Evolutionary conservation across 2,329 filamentous ascomycete species (phyloP), one percentile per base, ranked within the genome.

Genomic region (Fusarium nelsonii): DNA sequence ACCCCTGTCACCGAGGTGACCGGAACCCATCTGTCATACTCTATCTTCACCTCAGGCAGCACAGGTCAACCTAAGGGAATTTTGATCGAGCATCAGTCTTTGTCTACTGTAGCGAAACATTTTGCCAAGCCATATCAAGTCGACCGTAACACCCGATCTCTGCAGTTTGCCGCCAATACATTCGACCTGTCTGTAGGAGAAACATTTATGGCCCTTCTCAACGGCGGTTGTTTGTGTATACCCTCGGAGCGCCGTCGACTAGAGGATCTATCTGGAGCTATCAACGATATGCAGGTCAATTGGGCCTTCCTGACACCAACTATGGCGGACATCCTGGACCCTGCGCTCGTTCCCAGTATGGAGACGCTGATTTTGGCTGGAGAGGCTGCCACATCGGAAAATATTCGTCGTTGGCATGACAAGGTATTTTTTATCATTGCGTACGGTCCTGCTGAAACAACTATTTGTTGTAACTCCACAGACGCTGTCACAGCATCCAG

Each of bases 31-130:
- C 48, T 50, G 34, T 20, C 48, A 30, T 50, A 50, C 34, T 51
- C 49, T 2, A 45, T 71, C 26, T 72, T 70, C 45, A 73, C 69
- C 16, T 69, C 64, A 10, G 66, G 69, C 1, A 61, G 49, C 15
- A 73, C 70, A 0, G 69, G 70, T 2, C 41, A 39, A 3, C 70
- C 71, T 15, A 73, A 73, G 30, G 67, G 69, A 5, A 45, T 70
- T 9, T 34, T 72, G 6, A 49, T 71, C 20, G 54, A 68, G 20
- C 69, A 72, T 18, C 40, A 53, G 16, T 20, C 43, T n/a, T 26
- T 52, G 9, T 52, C 26, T 12, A 41, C 36, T n/a, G 49, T 41
- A 26, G 37, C 37, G 5, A 52, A 26, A 40, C 36, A 55, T 23
- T 37, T 39, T 32, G 30, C 41, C 8, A 6, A 4, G 46, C 46